Base-by-base conservation (phyloP, 1,284 basidiomycete genomes). In the Malassezia equina region DNA sequence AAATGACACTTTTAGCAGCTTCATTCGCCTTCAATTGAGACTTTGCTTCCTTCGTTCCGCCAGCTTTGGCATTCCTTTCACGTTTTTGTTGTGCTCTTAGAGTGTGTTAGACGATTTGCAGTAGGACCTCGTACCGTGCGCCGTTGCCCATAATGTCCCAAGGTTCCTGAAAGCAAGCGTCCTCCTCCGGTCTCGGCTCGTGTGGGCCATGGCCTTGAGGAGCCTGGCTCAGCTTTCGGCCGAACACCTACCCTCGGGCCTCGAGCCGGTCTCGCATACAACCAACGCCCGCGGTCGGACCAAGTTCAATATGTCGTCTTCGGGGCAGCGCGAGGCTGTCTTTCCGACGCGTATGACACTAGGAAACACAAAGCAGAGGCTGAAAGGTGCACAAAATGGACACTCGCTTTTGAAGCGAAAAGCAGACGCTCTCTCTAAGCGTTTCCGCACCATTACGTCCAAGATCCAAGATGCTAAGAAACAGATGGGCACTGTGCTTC, bases 401-500 rank as follows among this genome's bases (percentile, higher is more conserved):
- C 93, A 98, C 77, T 95, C 90, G 0, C 79, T 98, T 15, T 82
- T 98, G 36, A 93, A 93, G 43, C 94, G 94, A 82, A 96, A 96
- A 78, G 84, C 90, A 51, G 91, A 96, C 80, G 91, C 91, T 34
- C 79, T 95, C 60, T 91, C 86, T 28, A 91, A 88, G 44, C 81
- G 90, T 63, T 96, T 96, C 78, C 81, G 90, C 58, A 76, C 68
- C 42, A 78, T 78, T 62, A 76, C 77, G 2, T 64, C 64, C 51
- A 78, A 78, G 67, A 78, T 78, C 40, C 91, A 96, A 73, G 94
- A 98, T 80, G 93, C 94, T 15, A 99, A 99, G 77, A 84, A 90
- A 58, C 90, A 96, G 79, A 98, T 98, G 94, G 94, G 94, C 34
- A 81, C 86, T 62, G 91, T 98, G 27, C 94, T 99, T 84, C 94